These are phyloP conservation scores for Fennellomyces sp. DNA, from an alignment of 371 early-diverging fungal genomes.

Conservation along the genomic window DNA sequence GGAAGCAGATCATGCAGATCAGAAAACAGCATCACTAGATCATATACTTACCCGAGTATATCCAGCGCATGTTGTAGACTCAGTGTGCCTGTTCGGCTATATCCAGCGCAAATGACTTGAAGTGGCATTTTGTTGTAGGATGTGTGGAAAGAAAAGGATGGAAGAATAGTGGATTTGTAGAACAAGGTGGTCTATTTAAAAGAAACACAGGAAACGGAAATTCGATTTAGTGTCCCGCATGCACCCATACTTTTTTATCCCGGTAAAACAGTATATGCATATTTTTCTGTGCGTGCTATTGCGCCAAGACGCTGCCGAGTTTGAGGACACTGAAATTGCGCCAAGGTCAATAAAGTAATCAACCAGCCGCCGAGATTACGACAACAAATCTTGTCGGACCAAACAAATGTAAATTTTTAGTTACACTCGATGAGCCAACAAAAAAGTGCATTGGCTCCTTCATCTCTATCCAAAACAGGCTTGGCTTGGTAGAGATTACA, in stretches of 20 bases:
- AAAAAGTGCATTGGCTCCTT: too few species aligned
- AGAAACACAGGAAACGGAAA: background rate
- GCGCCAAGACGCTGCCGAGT: too few species aligned
- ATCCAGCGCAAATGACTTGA: slow-evolving; percentile 8
- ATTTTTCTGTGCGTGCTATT: too few species aligned
- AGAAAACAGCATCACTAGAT: background rate
- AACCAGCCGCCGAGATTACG: too few species aligned
- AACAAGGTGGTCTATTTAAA: background rate
- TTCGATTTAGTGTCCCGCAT: background rate
- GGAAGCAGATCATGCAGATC: background rate
- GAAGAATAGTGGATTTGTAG: background rate
- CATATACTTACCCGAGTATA: slow-evolving; percentile 6
- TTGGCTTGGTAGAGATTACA: too few species aligned
- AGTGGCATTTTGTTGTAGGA: background rate
- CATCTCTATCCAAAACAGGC: too few species aligned
- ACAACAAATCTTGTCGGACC: too few species aligned
- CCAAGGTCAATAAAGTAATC: too few species aligned
- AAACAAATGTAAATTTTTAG: too few species aligned
- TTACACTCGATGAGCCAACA: too few species aligned
- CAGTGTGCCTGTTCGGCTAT: slow-evolving; percentile 8
- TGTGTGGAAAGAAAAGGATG: background rate
- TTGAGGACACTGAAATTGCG: too few species aligned
- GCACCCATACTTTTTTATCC: too few species aligned
- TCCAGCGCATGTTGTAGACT: slow-evolving; percentile 5
- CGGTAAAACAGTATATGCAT: slow-evolving; percentile 1